Evolutionary conservation across 345 rosid species (phyloP), one percentile per base, ranked within the genome.

Genomic region (Capsella bursapastoris): DNA sequence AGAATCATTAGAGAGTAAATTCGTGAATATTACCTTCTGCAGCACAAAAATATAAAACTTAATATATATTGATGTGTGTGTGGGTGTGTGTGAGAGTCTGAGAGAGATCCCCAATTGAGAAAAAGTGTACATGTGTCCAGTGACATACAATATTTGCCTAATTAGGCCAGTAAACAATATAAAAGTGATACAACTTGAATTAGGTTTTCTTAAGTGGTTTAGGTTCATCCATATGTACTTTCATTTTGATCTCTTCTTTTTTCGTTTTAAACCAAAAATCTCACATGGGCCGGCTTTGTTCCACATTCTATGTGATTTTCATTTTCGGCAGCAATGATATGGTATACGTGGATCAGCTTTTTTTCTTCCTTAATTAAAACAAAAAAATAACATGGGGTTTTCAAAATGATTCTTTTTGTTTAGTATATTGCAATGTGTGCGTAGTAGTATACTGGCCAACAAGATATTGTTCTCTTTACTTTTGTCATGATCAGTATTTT

Each of bases 201-300:
- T 76, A 70, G 71, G 75, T 70, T 56, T 56, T 70, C 47, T 63
- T 63, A 53, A 63, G 75, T 76, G 80, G 75, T 60, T 76, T 70
- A 76, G 71, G 80, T 64, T 70, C 28, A 76, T 64, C 71, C 53
- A 55, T 35, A 58, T 34, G 31, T 48, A 37, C n/a, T 43, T 4
- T 55, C 29, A 55, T 62, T 44, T 53, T 32, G 25, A 41, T 53
- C 27, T 34, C 37, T 34, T 34, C 2, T 43, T 41, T 50, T 49
- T 58, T 58, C 34, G 59, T 76, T 69, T 70, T 47, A 7, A 32
- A 55, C 60, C 71, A 37, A 18, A 7, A 76, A 64, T 56, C 16
- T 55, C 66, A 76, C 66, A 49, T 76, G 80, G 79, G 27, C 6
- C 45, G 45, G 66, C 43, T 62, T 25, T 69, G 45, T 69, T 70